Base-by-base conservation (phyloP, 2,329 filamentous ascomycete species). In the Chaetomium olivaceum region DNA sequence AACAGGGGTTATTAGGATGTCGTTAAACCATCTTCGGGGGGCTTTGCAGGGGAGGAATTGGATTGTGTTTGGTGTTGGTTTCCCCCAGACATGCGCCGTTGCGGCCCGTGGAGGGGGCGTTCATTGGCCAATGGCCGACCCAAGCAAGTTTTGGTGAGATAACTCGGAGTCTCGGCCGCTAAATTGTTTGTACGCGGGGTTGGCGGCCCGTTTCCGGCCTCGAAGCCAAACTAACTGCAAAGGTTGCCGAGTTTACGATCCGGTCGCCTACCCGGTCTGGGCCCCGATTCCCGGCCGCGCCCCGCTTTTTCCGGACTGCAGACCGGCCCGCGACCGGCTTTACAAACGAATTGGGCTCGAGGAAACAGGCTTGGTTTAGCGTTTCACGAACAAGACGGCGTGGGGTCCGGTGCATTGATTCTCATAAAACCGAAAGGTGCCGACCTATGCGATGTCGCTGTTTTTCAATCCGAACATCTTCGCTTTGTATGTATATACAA, bases 191-290 rank as follows among this genome's bases (percentile, higher is more conserved):
- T 48, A 5, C 8, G 48, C 25, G 16, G 43, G 23, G 46, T 25
- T 61, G 62, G 61, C 36, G 58, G 23, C 61, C 57, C 27, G 61
- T 63, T 65, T 64, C 56, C 56, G 33, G 31, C 60, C 66, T 2
- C 25, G 7, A 48, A 50, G 16, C 36, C 21, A 56, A 66, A 66
- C 56, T 23, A 33, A 50, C 23, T 27, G 39, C 23, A 25, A 7
- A 36, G 50, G 6, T 58, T 60, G 62, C 50, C 61, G 67, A 64
- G 67, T 64, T 66, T 68, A 59, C 23, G 29, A 46, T 65, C 57
- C 43, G 66, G 59, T 39, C 64, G 21, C 31, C 43, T 62, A 46
- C 59, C 55, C 55, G 62, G 55, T 56, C 39, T 33, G n/a, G 63
- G 52, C 54, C 66, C 39, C 27, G 55, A 23, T 8, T 14, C 12